Percentiles rank a stretch among this genome's conserved stretches.
phyloP scores from a whole-genome alignment of 495 filamentous ascomycete genomes.

The Trichoderma gamsii region DNA sequence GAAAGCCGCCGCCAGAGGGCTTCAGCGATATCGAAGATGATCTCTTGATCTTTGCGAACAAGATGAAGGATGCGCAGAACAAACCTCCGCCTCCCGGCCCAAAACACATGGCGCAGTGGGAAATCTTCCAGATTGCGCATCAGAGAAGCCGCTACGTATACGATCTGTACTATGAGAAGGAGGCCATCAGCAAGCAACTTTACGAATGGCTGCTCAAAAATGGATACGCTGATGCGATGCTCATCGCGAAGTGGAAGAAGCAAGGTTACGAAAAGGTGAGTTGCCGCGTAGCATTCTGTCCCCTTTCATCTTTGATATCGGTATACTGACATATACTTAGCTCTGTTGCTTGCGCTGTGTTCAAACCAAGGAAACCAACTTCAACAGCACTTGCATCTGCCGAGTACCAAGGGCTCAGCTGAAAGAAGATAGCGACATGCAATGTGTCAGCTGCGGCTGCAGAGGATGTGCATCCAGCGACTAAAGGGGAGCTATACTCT shows the following conservation, averaged over 20 bases:
- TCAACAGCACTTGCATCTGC: constrained; percentile 95
- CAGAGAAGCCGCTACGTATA: constrained; percentile 92
- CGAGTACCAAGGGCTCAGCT: constrained; percentile 88
- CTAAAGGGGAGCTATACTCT: constrained; percentile 28
- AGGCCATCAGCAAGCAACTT: constrained; percentile 81
- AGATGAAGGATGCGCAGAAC: constrained; percentile 98
- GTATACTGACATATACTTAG: constrained; percentile 35
- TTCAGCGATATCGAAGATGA: constrained; percentile 97
- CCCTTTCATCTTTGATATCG: neutral
- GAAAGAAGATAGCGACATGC: constrained; percentile 82
- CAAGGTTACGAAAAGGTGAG: constrained; percentile 94
- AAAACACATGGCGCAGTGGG: constrained; percentile 86
- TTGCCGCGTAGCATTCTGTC: neutral
- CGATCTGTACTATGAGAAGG: constrained; percentile 96
- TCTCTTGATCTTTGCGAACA: constrained; percentile 89
- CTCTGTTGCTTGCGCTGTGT: constrained; percentile 94
- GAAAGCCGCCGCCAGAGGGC: constrained; percentile 88
- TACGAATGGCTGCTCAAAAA: constrained; percentile 98
- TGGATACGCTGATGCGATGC: constrained; percentile 83
- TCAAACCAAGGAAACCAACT: constrained; percentile 98
- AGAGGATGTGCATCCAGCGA: constrained; percentile 85
- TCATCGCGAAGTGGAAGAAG: constrained; percentile 99
- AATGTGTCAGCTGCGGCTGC: constrained; percentile 96
- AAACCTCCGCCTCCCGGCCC: constrained; percentile 46
- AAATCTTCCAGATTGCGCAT: constrained; percentile 95